These are phyloP conservation scores for Nematocida ausubeli DNA, from an alignment of 371 early-diverging fungal species.

Conservation along the genomic window DNA sequence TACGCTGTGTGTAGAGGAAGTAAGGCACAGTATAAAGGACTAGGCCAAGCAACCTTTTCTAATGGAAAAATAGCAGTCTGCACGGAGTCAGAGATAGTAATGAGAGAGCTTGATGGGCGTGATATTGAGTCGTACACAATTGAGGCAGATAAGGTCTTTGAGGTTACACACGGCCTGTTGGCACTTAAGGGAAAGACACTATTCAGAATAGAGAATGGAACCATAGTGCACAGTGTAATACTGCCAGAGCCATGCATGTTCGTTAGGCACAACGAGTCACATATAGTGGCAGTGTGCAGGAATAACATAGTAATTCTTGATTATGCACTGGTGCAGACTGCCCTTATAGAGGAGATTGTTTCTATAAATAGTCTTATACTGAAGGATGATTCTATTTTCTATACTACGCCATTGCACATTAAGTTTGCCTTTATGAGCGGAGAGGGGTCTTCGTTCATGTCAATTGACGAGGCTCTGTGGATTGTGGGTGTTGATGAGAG, in stretches of 20 bases:
- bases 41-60: slow-evolving; percentile 17
- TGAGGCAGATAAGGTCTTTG: slow-evolving; percentile 24
- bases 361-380: slow-evolving; percentile 88
- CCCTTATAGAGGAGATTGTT: slow-evolving; percentile 85
- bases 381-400: slow-evolving; percentile 83
- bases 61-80: background rate
- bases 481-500: slow-evolving; percentile 77
- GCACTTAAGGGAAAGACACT: slow-evolving; percentile 23
- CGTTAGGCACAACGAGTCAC: background rate
- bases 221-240: slow-evolving; percentile 5
- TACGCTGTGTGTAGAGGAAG: background rate
- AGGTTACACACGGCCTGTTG: slow-evolving; percentile 22
- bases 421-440: slow-evolving; percentile 83
- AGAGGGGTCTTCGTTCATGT: slow-evolving; percentile 86
- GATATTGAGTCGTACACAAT: slow-evolving; percentile 28
- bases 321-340: slow-evolving; percentile 76
- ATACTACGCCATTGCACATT: slow-evolving; percentile 91
- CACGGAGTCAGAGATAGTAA: slow-evolving; percentile 38
- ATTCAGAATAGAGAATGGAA: slow-evolving; percentile 2
- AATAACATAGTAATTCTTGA: slow-evolving; percentile 76
- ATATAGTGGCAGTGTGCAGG: slow-evolving; percentile 57
- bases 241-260: slow-evolving; percentile 8
- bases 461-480: slow-evolving; percentile 84
- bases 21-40: slow-evolving; percentile 16
- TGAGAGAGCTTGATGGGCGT: slow-evolving; percentile 43